These are phyloP conservation scores for Xylaria telfairii DNA, from an alignment of 495 filamentous ascomycete genomes.

Conservation along the genomic window DNA sequence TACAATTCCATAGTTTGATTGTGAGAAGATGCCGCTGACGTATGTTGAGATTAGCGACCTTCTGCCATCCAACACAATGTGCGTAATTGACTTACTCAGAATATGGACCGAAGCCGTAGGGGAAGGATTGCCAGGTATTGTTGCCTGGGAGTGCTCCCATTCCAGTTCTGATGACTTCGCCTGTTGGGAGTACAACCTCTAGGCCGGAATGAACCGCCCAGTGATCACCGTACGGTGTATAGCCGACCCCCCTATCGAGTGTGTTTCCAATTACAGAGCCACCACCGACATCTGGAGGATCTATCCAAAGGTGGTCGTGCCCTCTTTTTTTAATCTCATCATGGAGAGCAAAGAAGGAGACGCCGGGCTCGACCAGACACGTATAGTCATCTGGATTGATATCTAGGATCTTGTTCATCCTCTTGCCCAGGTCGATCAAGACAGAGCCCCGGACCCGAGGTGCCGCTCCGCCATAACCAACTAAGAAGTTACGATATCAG, in stretches of 20 bases:
- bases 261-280: slow-evolving; percentile 60
- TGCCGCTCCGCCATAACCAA: slow-evolving; percentile 62
- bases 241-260: slow-evolving; percentile 58
- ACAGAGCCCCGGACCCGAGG: slow-evolving; percentile 59
- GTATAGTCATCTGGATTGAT: slow-evolving; percentile 57
- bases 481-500: slow-evolving; percentile 26
- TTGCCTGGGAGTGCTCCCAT: slow-evolving; percentile 59
- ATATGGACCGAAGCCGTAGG: slow-evolving; percentile 60
- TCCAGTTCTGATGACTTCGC: slow-evolving; percentile 59
- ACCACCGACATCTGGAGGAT: slow-evolving; percentile 55
- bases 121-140: slow-evolving; percentile 55
- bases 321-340: slow-evolving; percentile 47
- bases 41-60: not conserved
- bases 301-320: slow-evolving; percentile 39
- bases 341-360: slow-evolving; percentile 56
- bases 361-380: slow-evolving; percentile 60
- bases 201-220: slow-evolving; percentile 53
- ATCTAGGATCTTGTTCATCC: slow-evolving; percentile 60
- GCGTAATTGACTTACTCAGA: slow-evolving; percentile 54
- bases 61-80: not conserved
- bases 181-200: slow-evolving; percentile 60
- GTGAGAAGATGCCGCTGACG: slow-evolving; percentile 57
- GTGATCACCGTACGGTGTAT: slow-evolving; percentile 49
- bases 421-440: slow-evolving; percentile 57
- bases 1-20: slow-evolving; percentile 60